These are phyloP conservation scores for Trametes punicea DNA, from an alignment of 768 basidiomycete species.

Conservation along the genomic window DNA sequence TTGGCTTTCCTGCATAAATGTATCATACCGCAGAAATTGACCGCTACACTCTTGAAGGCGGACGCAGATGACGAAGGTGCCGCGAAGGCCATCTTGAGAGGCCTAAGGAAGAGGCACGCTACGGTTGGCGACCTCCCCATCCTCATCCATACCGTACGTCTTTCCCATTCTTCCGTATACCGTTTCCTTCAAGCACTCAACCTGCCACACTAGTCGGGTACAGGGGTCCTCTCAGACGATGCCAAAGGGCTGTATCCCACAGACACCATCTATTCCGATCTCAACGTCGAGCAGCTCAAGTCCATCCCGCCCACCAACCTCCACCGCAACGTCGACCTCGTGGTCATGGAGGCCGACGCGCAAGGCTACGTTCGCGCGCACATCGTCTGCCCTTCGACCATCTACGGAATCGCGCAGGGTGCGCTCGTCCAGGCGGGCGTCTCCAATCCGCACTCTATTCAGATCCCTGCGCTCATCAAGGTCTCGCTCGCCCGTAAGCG, in stretches of 20 bases:
- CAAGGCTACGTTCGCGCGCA: conserved; percentile 51
- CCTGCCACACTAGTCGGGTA: conserved; percentile 8
- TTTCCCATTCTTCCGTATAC: neutral
- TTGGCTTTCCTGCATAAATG: neutral
- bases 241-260: conserved; percentile 41
- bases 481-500: conserved; percentile 45
- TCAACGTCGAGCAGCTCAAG: conserved; percentile 44
- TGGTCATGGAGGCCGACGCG: conserved; percentile 44
- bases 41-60: too few species aligned
- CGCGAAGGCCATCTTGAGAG: conserved; percentile 45
- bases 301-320: conserved; percentile 42
- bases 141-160: conserved; percentile 57
- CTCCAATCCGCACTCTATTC: conserved; percentile 49
- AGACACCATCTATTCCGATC: conserved; percentile 46
- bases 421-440: conserved; percentile 49
- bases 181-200: neutral
- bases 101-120: conserved; percentile 46
- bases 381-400: conserved; percentile 53
- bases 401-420: conserved; percentile 54
- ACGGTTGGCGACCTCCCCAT: conserved; percentile 41
- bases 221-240: conserved; percentile 44
- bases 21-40: too few species aligned
- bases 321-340: conserved; percentile 50
- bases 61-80: conserved; percentile 47
- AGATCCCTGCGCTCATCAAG: conserved; percentile 47